Conservation (phyloP, 176 grass and related monocot genomes). For the Cenchrus purpureus region DNA sequence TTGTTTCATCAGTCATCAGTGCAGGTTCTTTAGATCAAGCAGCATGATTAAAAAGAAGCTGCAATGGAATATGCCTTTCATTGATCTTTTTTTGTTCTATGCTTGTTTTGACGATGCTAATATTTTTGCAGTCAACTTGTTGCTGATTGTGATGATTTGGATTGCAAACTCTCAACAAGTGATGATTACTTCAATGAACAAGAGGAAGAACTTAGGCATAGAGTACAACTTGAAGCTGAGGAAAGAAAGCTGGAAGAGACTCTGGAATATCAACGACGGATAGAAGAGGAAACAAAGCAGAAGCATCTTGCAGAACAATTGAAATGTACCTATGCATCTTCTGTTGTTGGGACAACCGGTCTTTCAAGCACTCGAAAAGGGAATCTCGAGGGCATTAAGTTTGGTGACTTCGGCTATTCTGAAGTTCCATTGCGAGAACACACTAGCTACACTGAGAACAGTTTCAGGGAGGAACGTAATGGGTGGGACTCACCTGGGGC, state of each 20-base stretch:
- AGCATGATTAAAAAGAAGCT: conserved; percentile 8
- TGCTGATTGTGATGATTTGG: conserved; percentile 60
- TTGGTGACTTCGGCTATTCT: conserved; percentile 80
- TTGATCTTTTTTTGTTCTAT: conserved; percentile 16
- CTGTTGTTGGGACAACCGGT: conserved; percentile 21
- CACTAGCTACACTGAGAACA: conserved; percentile 34
- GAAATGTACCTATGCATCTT: conserved; percentile 45
- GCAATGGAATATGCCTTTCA: conserved; percentile 19
- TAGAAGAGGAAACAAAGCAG: conserved; percentile 88
- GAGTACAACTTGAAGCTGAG: conserved; percentile 75
- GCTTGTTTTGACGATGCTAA: conserved; percentile 21
- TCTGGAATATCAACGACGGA: conserved; percentile 75
- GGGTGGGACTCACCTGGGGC: conserved; percentile 32
- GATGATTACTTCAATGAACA: conserved; percentile 65
- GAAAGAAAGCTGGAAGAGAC: conserved; percentile 92
- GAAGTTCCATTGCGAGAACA: conserved; percentile 51
- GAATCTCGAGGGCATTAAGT: conserved; percentile 74
- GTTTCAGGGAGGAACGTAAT: conserved; percentile 39
- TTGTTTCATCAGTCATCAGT: not conserved
- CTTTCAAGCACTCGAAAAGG: conserved; percentile 10
- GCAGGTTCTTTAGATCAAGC: not conserved
- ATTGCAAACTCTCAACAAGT: conserved; percentile 49
- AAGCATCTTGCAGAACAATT: conserved; percentile 67
- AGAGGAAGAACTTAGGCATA: conserved; percentile 72
- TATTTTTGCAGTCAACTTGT: conserved; percentile 66